phyloP scores from a whole-genome alignment of 768 basidiomycete genomes.

The Asterophora lycoperdoides region DNA sequence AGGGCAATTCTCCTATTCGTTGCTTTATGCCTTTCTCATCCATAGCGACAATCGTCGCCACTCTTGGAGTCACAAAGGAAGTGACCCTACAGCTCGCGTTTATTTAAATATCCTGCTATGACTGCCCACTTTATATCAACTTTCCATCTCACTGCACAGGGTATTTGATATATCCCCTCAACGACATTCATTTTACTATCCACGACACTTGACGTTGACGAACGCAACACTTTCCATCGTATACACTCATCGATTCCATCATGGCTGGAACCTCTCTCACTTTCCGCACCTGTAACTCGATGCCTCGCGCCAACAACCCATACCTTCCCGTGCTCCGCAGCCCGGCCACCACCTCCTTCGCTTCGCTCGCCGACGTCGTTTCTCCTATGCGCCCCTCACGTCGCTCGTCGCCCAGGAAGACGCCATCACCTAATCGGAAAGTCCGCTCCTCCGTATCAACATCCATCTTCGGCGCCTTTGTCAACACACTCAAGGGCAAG shows the following conservation, averaged over 20 bases:
- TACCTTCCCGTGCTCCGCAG: not conserved
- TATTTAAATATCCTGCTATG: no score
- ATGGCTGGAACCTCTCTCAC: not conserved
- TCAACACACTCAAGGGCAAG: constrained; percentile 3
- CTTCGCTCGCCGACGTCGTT: not conserved
- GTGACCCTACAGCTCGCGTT: no score
- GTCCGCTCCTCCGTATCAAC: constrained; percentile 7
- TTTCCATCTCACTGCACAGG: not conserved
- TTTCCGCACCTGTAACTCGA: not conserved
- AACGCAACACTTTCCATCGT: not conserved
- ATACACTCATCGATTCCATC: not conserved
- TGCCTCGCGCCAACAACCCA: constrained; percentile 1
- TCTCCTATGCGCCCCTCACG: constrained; percentile 1
- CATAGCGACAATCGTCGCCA: no score
- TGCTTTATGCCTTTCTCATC: no score
- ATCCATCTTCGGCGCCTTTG: constrained; percentile 4
- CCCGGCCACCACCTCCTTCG: not conserved
- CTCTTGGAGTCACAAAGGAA: no score
- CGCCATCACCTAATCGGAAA: constrained; percentile 8
- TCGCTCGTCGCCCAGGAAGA: constrained; percentile 3
- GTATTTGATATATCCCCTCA: constrained; percentile 5
- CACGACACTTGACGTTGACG: not conserved
- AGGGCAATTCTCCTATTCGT: no score
- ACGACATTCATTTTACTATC: not conserved
- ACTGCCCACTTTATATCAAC: no score